Percentiles rank a stretch among this genome's conserved stretches.
These are phyloP conservation scores for Thraustotheca clavata DNA, from an alignment of 352 stramenopile genomes.

Conservation along the genomic window DNA sequence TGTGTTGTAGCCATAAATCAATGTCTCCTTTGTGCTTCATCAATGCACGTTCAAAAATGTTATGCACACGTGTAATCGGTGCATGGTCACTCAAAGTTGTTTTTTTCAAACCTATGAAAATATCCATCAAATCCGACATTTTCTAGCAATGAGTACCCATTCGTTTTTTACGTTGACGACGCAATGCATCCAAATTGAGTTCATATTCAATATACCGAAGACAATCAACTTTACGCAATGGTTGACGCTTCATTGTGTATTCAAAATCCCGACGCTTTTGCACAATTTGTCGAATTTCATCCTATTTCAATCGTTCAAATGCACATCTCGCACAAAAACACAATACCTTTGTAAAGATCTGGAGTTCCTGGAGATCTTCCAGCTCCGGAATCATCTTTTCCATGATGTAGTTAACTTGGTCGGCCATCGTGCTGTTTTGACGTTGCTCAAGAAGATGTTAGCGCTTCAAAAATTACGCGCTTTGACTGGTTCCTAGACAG, in stretches of 20 bases:
- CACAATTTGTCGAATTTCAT: slow-evolving; percentile 88
- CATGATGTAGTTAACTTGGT: slow-evolving; percentile 89
- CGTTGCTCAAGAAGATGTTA: slow-evolving; percentile 3
- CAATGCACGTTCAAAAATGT: slow-evolving; percentile 80
- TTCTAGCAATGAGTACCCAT: slow-evolving; percentile 23
- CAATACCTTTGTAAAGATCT: slow-evolving; percentile 65
- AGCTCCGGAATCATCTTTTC: slow-evolving; percentile 93
- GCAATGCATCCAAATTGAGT: slow-evolving; percentile 85
- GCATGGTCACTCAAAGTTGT: slow-evolving; percentile 63
- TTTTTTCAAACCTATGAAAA: slow-evolving; percentile 41
- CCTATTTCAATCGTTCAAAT: slow-evolving; percentile 19
- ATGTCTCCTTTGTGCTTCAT: slow-evolving; percentile 84
- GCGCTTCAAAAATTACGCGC: not conserved
- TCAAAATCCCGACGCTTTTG: slow-evolving; percentile 86
- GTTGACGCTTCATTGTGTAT: slow-evolving; percentile 85
- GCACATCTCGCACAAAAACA: not conserved
- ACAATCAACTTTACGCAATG: slow-evolving; percentile 86
- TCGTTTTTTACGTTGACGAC: slow-evolving; percentile 72
- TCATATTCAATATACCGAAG: slow-evolving; percentile 93
- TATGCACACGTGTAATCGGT: slow-evolving; percentile 61
- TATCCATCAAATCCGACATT: not conserved
- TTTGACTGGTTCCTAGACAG: slow-evolving; percentile 21
- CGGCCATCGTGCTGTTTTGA: slow-evolving; percentile 59
- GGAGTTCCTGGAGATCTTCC: slow-evolving; percentile 84
- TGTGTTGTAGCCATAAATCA: slow-evolving; percentile 88